Percentiles rank a stretch among this genome's conserved stretches.
Evolutionary conservation across 2,329 filamentous ascomycete species (phyloP).

Genomic region (Talaromyces sp.): DNA sequence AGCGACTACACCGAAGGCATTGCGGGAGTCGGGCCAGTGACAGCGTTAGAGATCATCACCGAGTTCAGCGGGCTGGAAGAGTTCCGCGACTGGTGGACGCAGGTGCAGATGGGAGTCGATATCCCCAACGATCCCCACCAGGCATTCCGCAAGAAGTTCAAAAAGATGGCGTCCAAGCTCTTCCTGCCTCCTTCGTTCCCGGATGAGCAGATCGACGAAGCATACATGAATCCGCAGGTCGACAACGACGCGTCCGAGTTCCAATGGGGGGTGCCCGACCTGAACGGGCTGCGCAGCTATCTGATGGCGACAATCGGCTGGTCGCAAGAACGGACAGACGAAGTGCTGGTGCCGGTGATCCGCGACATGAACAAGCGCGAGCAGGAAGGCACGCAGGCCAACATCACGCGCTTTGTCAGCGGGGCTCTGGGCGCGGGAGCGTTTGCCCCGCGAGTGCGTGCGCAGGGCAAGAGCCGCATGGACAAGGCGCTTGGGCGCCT

Average conservation of each 20-base stretch:
- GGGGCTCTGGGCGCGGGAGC: constrained; percentile 57
- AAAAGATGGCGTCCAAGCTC: constrained; percentile 75
- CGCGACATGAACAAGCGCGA: constrained; percentile 88
- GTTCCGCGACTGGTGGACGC: constrained; percentile 84
- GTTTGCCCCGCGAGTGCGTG: constrained; percentile 65
- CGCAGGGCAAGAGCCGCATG: constrained; percentile 66
- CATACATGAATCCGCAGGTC: constrained; percentile 83
- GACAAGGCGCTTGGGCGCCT: constrained; percentile 67
- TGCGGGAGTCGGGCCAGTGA: constrained; percentile 86
- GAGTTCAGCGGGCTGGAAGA: constrained; percentile 72
- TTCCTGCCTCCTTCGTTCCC: constrained; percentile 82
- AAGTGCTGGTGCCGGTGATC: constrained; percentile 92
- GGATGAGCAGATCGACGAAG: constrained; percentile 68
- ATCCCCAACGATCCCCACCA: constrained; percentile 52
- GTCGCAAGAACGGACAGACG: constrained; percentile 86
- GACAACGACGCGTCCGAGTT: constrained; percentile 74
- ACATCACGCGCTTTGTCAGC: constrained; percentile 89
- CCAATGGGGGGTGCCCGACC: constrained; percentile 92
- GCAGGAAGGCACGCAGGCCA: constrained; percentile 86
- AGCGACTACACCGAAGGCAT: constrained; percentile 95
- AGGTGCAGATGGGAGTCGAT: constrained; percentile 68
- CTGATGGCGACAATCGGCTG: constrained; percentile 92
- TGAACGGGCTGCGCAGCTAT: constrained; percentile 77
- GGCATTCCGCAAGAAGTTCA: constrained; percentile 79
- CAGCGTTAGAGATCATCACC: constrained; percentile 86